Conservation (phyloP, 495 filamentous ascomycete genomes). For the Trichoderma asperelloides region DNA sequence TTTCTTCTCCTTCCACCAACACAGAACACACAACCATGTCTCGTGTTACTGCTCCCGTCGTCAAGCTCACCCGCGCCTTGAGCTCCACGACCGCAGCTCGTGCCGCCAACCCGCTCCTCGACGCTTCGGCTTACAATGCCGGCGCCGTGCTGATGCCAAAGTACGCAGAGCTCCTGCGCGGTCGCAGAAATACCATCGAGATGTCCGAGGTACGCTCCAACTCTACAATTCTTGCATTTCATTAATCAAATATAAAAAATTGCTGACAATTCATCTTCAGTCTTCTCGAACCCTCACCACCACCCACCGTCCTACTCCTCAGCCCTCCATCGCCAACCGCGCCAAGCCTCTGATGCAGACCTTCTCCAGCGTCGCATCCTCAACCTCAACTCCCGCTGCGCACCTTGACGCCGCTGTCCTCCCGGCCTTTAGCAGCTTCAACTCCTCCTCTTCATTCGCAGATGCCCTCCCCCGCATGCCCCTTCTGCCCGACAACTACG, state of each 20-base stretch:
- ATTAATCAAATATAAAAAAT: constrained; percentile 11
- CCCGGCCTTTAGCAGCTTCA: constrained; percentile 21
- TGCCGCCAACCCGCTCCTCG: constrained; percentile 14
- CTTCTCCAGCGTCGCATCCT: constrained; percentile 33
- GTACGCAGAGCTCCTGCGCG: constrained; percentile 13
- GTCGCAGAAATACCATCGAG: constrained; percentile 13
- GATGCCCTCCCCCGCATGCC: constrained; percentile 34
- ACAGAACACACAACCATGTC: constrained; percentile 17
- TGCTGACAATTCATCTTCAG: constrained; percentile 19
- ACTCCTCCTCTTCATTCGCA: constrained; percentile 6
- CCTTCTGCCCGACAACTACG: constrained; percentile 35
- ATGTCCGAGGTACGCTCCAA: constrained; percentile 22
- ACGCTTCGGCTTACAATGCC: constrained; percentile 25
- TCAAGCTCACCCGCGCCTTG: constrained; percentile 37
- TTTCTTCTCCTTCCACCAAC: neutral
- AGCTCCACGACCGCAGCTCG: constrained; percentile 25
- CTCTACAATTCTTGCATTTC: neutral
- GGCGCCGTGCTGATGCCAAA: constrained; percentile 11
- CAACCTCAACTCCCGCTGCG: constrained; percentile 24
- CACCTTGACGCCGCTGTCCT: constrained; percentile 22
- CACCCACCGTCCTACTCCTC: constrained; percentile 25
- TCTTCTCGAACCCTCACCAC: constrained; percentile 24
- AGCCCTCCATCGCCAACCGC: constrained; percentile 16
- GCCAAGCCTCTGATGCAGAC: constrained; percentile 41
- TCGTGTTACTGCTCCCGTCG: constrained; percentile 30